Percentiles rank a stretch among this genome's conserved stretches.
These are phyloP conservation scores for Mycena sanguinolenta DNA, from an alignment of 768 basidiomycete species.

Conservation along the genomic window DNA sequence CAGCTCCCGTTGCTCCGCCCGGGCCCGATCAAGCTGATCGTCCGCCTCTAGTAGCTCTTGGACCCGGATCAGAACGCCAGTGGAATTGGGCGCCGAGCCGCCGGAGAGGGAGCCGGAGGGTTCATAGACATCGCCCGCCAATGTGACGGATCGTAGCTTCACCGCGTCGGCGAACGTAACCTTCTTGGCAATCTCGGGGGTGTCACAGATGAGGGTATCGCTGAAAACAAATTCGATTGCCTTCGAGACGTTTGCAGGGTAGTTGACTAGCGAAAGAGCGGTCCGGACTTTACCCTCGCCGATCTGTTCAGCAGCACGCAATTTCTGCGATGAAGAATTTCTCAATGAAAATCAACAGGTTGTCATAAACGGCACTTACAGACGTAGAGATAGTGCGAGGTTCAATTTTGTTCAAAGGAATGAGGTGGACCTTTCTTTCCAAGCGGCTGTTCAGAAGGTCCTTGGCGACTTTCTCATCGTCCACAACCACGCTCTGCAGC, in stretches of 20 bases:
- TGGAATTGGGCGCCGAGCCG: constrained; percentile 85
- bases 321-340: constrained; percentile 68
- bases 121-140: constrained; percentile 96
- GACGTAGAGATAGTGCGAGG: constrained; percentile 59
- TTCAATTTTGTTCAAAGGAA: constrained; percentile 93
- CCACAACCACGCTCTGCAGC: constrained; percentile 94
- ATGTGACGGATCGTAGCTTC: constrained; percentile 87
- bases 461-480: constrained; percentile 90
- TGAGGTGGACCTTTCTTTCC: constrained; percentile 91
- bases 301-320: constrained; percentile 76
- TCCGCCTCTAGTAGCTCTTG: constrained; percentile 86
- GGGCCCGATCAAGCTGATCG: constrained; percentile 64
- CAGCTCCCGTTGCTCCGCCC: constrained; percentile 59
- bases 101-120: constrained; percentile 95
- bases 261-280: constrained; percentile 91
- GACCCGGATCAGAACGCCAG: constrained; percentile 82
- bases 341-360: neutral
- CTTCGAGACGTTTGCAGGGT: constrained; percentile 81
- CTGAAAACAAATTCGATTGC: constrained; percentile 97
- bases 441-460: constrained; percentile 82
- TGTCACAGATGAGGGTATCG: constrained; percentile 91
- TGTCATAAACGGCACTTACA: constrained; percentile 52
- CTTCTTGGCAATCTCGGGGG: constrained; percentile 85
- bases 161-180: constrained; percentile 86
- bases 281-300: constrained; percentile 86